Evolutionary conservation across 257 asterid genomes (phyloP), one percentile per base, ranked within the genome.

Genomic region (Gentiana straminea): DNA sequence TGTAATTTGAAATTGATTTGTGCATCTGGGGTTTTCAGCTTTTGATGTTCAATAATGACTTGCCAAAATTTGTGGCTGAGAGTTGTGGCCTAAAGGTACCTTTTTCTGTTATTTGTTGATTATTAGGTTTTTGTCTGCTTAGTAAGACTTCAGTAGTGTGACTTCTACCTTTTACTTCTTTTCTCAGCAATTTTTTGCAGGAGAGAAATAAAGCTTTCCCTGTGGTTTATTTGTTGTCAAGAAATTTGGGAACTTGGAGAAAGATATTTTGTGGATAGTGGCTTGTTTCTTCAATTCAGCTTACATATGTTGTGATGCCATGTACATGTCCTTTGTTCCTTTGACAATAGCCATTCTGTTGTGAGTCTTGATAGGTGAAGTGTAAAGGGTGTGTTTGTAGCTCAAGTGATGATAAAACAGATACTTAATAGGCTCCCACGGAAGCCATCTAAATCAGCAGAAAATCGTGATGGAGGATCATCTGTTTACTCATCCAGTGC

Each of bases 371-470:
- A 51, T 58, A 57, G 61, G 62, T 61, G 55, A 51, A 54, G 54
- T 65, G 66, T 63, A 61, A 68, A 64, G 66, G 65, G 67, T 74
- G 61, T 56, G 57, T 52, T 64, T 73, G 60, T 64, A 66, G 61
- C 49, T 58, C 43, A 38, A 79, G 81, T 67, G 64, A 86, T 86
- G 95, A 80, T 86, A 60, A 86, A 83, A 64, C 86, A 83, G 56
- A 79, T 86, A 61, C 81, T 86, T 45, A 86, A 81, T 73, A 80
- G 76, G 84, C 81, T 86, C 64, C 95, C 95, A 2, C 70, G 84
- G 73, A 86, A 86, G 73, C 86, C 81, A 70, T 68, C 65, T 49
- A 86, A 86, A 73, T 70, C 78, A 56, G 76, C 67, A 6, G 95
- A 86, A 47, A 73, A 65, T 65, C 89, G 86, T 13, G 89, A 86